Base-by-base conservation (phyloP, 2,329 filamentous ascomycete species). In the Cordyceps javanica region DNA sequence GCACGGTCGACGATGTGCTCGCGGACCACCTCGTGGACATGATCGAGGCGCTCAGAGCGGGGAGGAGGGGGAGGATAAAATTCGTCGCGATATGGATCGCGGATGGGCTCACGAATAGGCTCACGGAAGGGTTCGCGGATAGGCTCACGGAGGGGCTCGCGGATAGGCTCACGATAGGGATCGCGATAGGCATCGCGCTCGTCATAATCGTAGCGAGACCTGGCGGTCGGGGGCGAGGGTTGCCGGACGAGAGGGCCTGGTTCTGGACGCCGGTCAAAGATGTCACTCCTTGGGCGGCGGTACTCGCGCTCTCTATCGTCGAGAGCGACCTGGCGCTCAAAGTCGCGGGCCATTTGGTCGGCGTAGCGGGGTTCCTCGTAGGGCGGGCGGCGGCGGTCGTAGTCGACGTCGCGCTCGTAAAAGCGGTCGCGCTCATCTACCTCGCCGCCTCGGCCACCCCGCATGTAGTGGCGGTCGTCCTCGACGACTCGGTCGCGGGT, bases 191-290 rank as follows among this genome's bases (percentile, higher is more conserved):
- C 76, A 34, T 88, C 69, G 54, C 77, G 75, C 63, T 84, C 82
- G 5, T 82, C 78, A 57, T 82, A 82, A 19, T 66, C 63, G 46
- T 66, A 62, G 44, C 70, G 64, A 16, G 56, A 62, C 54, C 70
- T 63, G 16, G 56, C 23, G 16, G 55, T 39, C n/a, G 56, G 56
- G 42, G 56, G 46, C 26, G 45, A 38, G 14, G 38, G 44, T 14
- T 28, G 55, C 16, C 55, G 55, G 13, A 72, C 70, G 3, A 70
- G 75, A 44, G 70, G 70, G 44, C 70, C 75, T 65, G 82, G 82
- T 55, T 86, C 56, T 1, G 89, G 87, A 28, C 85, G 85, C 50
- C 91, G 86, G 72, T 97, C 92, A 68, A 91, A 96, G 0, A 89
- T 96, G 70, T 96, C 92, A 39, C 96, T 79, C 30, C 79, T 67